Percentiles rank a stretch among this genome's conserved stretches.
Conservation (phyloP, 495 filamentous ascomycete species). For the Tuber indicum region DNA sequence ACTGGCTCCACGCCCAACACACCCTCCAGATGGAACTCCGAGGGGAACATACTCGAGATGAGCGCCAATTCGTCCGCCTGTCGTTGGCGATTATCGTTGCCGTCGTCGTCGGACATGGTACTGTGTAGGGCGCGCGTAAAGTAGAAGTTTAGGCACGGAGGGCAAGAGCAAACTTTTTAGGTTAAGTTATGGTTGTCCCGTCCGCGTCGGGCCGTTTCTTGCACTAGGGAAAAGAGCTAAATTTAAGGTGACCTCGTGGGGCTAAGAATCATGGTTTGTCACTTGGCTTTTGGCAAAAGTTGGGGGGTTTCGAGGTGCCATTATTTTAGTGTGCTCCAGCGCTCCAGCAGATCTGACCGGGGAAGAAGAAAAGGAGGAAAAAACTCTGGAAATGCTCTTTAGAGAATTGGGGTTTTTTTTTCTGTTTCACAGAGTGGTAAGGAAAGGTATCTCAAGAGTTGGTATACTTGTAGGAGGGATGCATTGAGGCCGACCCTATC, state of each 20-base stretch:
- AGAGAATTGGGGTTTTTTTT: too few species aligned
- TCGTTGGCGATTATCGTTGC: neutral
- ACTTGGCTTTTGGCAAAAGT: neutral
- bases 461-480: too few species aligned
- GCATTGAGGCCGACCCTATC: neutral
- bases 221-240: neutral
- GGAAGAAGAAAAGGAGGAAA: too few species aligned
- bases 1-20: neutral
- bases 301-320: neutral
- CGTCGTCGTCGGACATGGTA: neutral
- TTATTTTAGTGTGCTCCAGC: neutral
- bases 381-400: neutral
- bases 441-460: too few species aligned
- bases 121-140: too few species aligned
- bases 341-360: neutral
- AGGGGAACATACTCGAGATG: too few species aligned
- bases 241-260: neutral
- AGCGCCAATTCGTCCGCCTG: constrained; percentile 4
- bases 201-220: neutral
- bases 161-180: neutral
- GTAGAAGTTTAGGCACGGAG: neutral
- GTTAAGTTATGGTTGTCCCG: neutral
- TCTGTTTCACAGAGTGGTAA: too few species aligned
- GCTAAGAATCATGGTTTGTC: neutral
- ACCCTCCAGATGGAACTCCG: neutral